Evolutionary conservation across 352 stramenopile species (phyloP).

Genomic region (Phytopythium litorale): DNA sequence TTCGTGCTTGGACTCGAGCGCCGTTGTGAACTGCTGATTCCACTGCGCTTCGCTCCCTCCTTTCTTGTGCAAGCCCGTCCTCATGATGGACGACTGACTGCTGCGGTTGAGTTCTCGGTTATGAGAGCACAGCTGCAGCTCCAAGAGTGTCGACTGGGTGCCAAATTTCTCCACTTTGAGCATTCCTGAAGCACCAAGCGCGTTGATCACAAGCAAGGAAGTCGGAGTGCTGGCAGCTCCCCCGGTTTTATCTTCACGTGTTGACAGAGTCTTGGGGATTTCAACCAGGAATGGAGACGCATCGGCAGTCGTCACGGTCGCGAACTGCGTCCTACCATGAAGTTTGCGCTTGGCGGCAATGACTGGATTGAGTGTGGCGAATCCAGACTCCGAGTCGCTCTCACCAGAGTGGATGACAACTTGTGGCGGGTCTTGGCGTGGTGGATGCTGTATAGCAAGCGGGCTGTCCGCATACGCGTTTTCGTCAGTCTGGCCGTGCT

Average conservation of each 20-base stretch:
- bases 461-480: not conserved
- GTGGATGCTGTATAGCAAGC: not conserved
- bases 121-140: slow-evolving; percentile 38
- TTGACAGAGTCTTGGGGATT: not conserved
- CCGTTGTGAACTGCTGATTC: slow-evolving; percentile 74
- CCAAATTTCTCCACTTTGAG: slow-evolving; percentile 74
- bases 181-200: slow-evolving; percentile 50
- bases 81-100: slow-evolving; percentile 26
- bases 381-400: slow-evolving; percentile 52
- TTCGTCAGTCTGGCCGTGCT: not conserved
- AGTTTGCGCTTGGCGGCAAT: slow-evolving; percentile 19
- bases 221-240: not conserved
- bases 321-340: slow-evolving; percentile 13
- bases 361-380: slow-evolving; percentile 64
- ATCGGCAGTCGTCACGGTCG: slow-evolving; percentile 5
- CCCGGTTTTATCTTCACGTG: slow-evolving; percentile 3
- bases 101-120: slow-evolving; percentile 6
- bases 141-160: slow-evolving; percentile 66
- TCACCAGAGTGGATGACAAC: slow-evolving; percentile 76
- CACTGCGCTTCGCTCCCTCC: slow-evolving; percentile 76
- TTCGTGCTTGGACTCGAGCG: slow-evolving; percentile 43
- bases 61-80: slow-evolving; percentile 75
- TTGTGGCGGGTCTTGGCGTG: slow-evolving; percentile 23
- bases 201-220: slow-evolving; percentile 49
- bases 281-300: slow-evolving; percentile 13